A percentile compares a stretch with the other conserved stretches of the same genome.
These are phyloP conservation scores for Lasiosphaeria ovina DNA, from an alignment of 495 filamentous ascomycete genomes.

Conservation along the genomic window DNA sequence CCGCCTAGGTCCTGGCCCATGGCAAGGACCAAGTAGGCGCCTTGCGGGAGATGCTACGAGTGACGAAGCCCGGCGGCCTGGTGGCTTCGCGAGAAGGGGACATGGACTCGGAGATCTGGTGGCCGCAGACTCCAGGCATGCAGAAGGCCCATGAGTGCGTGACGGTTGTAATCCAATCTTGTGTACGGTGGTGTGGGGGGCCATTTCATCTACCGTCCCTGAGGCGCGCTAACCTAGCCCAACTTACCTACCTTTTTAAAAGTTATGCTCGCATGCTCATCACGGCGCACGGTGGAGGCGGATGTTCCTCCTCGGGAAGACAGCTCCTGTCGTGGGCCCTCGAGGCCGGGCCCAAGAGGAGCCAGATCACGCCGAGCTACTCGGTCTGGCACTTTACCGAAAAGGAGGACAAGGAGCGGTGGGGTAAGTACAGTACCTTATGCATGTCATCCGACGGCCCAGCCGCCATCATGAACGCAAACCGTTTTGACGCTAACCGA, in stretches of 20 bases:
- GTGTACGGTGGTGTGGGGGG: too few relatives aligned
- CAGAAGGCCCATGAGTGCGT: slow-evolving; percentile 34
- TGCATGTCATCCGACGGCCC: too few relatives aligned
- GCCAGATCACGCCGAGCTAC: slow-evolving; percentile 35
- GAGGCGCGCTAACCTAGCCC: too few relatives aligned
- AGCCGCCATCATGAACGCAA: neutral
- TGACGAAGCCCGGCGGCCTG: slow-evolving; percentile 42
- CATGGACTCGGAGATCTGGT: slow-evolving; percentile 33
- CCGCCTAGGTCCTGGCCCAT: slow-evolving; percentile 44
- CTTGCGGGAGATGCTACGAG: slow-evolving; percentile 43
- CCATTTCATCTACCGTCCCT: too few relatives aligned
- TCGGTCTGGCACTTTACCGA: slow-evolving; percentile 39
- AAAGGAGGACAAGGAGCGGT: slow-evolving; percentile 36
- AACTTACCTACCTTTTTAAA: neutral
- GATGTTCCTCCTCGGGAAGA: slow-evolving; percentile 33
- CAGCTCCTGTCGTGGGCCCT: slow-evolving; percentile 44
- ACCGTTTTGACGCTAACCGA: neutral
- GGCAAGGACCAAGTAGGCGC: slow-evolving; percentile 36
- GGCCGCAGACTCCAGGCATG: slow-evolving; percentile 37
- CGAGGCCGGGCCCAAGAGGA: slow-evolving; percentile 37
- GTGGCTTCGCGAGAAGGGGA: slow-evolving; percentile 44
- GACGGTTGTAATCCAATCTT: slow-evolving; percentile 18
- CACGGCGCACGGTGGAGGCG: slow-evolving; percentile 31
- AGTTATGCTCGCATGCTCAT: slow-evolving; percentile 1
- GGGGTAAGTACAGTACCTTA: slow-evolving; percentile 33